These are phyloP conservation scores for Hericium alpestre DNA, from an alignment of 768 basidiomycete species.

Conservation along the genomic window DNA sequence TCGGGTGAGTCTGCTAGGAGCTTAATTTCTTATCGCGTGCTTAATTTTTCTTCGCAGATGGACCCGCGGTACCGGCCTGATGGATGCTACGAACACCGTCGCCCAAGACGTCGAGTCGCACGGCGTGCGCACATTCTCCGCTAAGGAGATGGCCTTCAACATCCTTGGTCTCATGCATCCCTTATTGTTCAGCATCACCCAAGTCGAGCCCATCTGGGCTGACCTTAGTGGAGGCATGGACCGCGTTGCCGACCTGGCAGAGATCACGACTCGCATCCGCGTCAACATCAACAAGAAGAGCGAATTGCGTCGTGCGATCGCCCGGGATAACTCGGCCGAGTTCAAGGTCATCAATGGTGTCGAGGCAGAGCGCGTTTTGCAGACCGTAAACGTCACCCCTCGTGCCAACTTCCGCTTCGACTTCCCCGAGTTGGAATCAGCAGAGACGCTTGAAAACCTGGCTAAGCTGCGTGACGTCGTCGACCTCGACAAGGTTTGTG, in stretches of 20 bases:
- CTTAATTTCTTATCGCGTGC: not conserved
- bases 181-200: slow-evolving; percentile 96
- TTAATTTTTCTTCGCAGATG: slow-evolving; percentile 40
- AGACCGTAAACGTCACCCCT: slow-evolving; percentile 81
- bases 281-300: slow-evolving; percentile 93
- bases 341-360: slow-evolving; percentile 85
- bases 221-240: slow-evolving; percentile 99
- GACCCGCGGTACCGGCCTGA: slow-evolving; percentile 96
- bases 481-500: slow-evolving; percentile 89
- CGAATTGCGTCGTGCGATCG: slow-evolving; percentile 86
- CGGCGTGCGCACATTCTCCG: slow-evolving; percentile 95
- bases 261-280: slow-evolving; percentile 83
- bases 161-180: slow-evolving; percentile 99
- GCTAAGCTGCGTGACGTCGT: slow-evolving; percentile 76
- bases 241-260: slow-evolving; percentile 87
- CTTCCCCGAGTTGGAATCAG: slow-evolving; percentile 76
- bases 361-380: slow-evolving; percentile 83
- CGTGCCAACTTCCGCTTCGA: slow-evolving; percentile 97
- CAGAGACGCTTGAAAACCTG: slow-evolving; percentile 63
- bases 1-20: slow-evolving; percentile 25
- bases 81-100: slow-evolving; percentile 35
- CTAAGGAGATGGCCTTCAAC: slow-evolving; percentile 99
- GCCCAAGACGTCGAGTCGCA: slow-evolving; percentile 88
- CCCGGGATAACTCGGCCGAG: slow-evolving; percentile 92
- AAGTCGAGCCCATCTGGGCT: slow-evolving; percentile 99